These are phyloP conservation scores for Ceratocystis lukuohia DNA, from an alignment of 2,329 filamentous ascomycete species.

Conservation along the genomic window DNA sequence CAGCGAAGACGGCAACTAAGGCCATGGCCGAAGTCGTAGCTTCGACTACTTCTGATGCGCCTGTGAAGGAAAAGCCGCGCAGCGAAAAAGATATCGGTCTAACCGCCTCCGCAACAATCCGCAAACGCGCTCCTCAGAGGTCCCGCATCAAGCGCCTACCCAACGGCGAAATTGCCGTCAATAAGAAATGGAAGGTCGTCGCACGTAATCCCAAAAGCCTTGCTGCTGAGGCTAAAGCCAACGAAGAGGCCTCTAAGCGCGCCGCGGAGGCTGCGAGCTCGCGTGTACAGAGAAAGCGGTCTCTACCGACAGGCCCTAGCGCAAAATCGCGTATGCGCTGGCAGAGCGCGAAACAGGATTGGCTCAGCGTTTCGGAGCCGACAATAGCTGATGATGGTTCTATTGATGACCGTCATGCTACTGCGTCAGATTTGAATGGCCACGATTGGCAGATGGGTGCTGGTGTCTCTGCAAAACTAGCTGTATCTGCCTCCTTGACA, in stretches of 20 bases:
- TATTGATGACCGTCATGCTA: background rate
- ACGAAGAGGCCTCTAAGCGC: slow-evolving; percentile 16
- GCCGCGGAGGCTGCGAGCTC: slow-evolving; percentile 12
- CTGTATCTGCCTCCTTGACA: background rate
- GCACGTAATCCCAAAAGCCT: slow-evolving; percentile 17
- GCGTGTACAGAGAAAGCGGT: background rate
- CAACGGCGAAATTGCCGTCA: slow-evolving; percentile 16
- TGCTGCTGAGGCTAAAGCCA: slow-evolving; percentile 14
- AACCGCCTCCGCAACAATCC: slow-evolving; percentile 13
- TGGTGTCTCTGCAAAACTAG: background rate
- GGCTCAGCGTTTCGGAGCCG: background rate
- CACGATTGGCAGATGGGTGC: background rate
- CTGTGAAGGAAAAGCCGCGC: slow-evolving; percentile 17
- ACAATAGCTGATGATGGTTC: background rate
- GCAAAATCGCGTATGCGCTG: background rate
- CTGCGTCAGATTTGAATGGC: background rate
- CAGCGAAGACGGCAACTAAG: slow-evolving; percentile 18
- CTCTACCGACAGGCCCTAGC: background rate
- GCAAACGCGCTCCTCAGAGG: slow-evolving; percentile 17
- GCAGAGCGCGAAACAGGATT: background rate
- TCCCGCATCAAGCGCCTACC: slow-evolving; percentile 14
- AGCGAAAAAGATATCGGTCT: slow-evolving; percentile 13
- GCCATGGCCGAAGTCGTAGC: slow-evolving; percentile 17
- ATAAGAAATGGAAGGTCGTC: slow-evolving; percentile 19
- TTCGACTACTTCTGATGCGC: background rate